Percentiles rank a stretch among this genome's conserved stretches.
These are phyloP conservation scores for Candida ipomoeae DNA, from an alignment of 805 yeast species.

Conservation along the genomic window DNA sequence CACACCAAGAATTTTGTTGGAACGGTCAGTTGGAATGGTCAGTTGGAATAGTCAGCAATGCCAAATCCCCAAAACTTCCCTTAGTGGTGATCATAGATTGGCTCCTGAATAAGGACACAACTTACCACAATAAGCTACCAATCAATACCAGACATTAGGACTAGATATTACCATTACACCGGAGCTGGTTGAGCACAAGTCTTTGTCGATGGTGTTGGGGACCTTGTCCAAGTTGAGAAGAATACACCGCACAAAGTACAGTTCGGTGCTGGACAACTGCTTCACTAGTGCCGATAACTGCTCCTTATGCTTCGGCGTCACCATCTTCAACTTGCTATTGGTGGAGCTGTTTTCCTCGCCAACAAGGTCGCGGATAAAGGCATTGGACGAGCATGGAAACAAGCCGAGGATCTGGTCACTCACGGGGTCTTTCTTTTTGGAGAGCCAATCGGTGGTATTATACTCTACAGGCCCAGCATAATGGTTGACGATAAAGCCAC, in stretches of 20 bases:
- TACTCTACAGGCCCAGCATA: constrained; percentile 96
- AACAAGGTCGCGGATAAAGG: constrained; percentile 56
- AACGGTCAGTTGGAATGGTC: too few species aligned
- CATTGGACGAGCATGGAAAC: constrained; percentile 53
- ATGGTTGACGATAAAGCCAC: constrained; percentile 81
- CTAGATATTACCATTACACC: constrained; percentile 71
- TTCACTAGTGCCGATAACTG: constrained; percentile 69
- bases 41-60: too few species aligned
- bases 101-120: too few species aligned
- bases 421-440: constrained; percentile 90
- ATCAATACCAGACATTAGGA: too few species aligned
- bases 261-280: constrained; percentile 76
- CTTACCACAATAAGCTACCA: too few species aligned
- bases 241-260: constrained; percentile 95
- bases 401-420: constrained; percentile 67
- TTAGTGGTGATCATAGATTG: too few species aligned
- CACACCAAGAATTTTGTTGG: too few species aligned
- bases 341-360: constrained; percentile 13
- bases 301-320: constrained; percentile 83
- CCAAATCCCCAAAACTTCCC: too few species aligned
- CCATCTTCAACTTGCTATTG: constrained; percentile 48
- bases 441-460: constrained; percentile 86
- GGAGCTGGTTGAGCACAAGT: constrained; percentile 75
- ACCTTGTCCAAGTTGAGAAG: constrained; percentile 78
- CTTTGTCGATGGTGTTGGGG: constrained; percentile 67